Percentiles rank a stretch among this genome's conserved stretches.
phyloP scores from a whole-genome alignment of 352 stramenopile species.

The Globisporangium heterothallicum region DNA sequence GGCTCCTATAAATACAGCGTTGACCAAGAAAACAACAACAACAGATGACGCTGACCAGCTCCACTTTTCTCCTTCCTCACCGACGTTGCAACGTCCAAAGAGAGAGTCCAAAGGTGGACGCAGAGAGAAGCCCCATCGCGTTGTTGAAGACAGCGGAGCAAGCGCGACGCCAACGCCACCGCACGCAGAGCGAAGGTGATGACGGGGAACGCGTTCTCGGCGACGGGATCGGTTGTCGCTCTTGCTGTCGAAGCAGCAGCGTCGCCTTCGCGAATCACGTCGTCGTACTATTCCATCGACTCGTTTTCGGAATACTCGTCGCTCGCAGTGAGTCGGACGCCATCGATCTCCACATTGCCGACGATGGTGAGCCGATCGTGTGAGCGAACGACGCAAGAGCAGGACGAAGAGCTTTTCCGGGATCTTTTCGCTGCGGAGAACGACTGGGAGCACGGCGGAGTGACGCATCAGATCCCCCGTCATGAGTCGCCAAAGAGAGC shows the following conservation, averaged over 20 bases:
- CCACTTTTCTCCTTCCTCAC: no score
- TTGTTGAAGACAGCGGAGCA: no score
- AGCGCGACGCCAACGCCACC: no score
- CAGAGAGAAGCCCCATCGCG: no score
- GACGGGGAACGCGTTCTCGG: slow-evolving; percentile 15
- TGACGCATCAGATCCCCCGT: background rate
- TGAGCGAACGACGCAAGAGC: slow-evolving; percentile 18
- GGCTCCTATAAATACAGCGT: no score
- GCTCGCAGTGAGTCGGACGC: slow-evolving; percentile 28
- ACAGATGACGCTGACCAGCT: no score
- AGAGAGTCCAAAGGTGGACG: no score
- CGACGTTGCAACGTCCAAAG: no score
- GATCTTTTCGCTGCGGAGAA: slow-evolving; percentile 47
- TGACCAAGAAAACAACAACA: no score
- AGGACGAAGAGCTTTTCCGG: slow-evolving; percentile 66
- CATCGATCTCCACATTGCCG: slow-evolving; percentile 10
- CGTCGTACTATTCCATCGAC: slow-evolving; percentile 40
- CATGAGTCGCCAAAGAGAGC: slow-evolving; percentile 4
- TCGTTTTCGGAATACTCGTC: slow-evolving; percentile 50
- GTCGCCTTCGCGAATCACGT: slow-evolving; percentile 1
- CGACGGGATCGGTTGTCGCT: background rate
- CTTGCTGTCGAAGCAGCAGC: no score
- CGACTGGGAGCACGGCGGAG: slow-evolving; percentile 15
- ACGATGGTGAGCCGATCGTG: slow-evolving; percentile 2
- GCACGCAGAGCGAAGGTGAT: background rate